These are phyloP conservation scores for Mortierella sp. DNA, from an alignment of 371 early-diverging fungal species.

Conservation along the genomic window DNA sequence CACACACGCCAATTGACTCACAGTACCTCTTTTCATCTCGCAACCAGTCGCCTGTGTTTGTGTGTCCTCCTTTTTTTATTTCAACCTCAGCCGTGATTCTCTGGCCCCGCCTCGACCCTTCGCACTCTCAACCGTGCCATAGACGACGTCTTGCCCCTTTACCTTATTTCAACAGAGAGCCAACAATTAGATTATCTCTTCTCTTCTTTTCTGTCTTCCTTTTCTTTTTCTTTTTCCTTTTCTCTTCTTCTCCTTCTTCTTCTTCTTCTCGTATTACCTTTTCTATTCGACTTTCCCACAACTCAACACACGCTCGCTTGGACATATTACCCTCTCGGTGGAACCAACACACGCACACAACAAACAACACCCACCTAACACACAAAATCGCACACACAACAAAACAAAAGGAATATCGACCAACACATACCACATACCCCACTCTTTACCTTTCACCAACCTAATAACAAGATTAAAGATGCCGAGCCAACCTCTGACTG, in stretches of 20 bases:
- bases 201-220: not conserved
- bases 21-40: constrained; percentile 15
- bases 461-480: constrained; percentile 8
- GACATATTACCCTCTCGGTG: not conserved
- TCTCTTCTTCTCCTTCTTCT: constrained; percentile 2
- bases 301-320: not conserved
- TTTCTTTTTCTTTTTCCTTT: not conserved
- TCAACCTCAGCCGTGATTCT: not conserved
- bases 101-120: constrained; percentile 14
- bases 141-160: not conserved
- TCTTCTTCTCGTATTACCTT: not conserved
- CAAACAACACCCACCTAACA: not conserved
- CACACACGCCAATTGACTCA: not conserved
- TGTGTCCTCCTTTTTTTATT: not conserved
- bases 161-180: constrained; percentile 6
- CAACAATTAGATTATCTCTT: not conserved
- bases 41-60: no score
- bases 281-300: not conserved
- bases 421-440: not conserved
- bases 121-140: not conserved
- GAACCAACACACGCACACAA: not conserved
- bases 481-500: constrained; percentile 43
- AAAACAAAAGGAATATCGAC: not conserved
- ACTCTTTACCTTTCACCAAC: not conserved
- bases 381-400: not conserved